Evolutionary conservation across 805 yeast genomes (phyloP), one percentile per base, ranked within the genome.

Genomic region (Pichia cephalocereana): DNA sequence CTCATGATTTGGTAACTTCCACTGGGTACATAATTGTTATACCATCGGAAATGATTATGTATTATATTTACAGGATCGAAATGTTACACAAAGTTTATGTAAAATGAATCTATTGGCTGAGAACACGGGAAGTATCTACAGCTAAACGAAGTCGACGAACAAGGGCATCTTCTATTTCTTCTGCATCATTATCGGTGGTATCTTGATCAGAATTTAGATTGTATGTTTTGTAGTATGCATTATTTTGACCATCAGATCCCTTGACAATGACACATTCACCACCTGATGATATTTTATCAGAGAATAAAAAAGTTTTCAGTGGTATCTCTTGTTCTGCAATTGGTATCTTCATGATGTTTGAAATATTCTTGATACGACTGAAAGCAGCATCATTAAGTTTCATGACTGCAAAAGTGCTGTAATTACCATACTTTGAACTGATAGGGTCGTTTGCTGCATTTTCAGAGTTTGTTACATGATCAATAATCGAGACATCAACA

Each of bases 401-500:
- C 37, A 34, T 34, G 9, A 34, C 37, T 2, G 37, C 37, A 34
- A 34, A 34, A 14, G 37, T 34, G 8, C 37, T 9, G 15, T 2
- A 34, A 15, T 15, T 14, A 14, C 37, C 37, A 15, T 34, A 34
- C 4, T 12, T 34, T 15, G 37, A 14, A 11, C 5, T 15, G 12
- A 34, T 34, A 7, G 3, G 4, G 4, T 34, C 37, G 2, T 34
- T 2, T 14, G 3, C 32, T 40, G 54, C 45, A 8, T 46, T 46
- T 30, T 8, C 32, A 3, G 14, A 10, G 14, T 12, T 30, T 11
- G 32, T 30, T 28, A 38, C 28, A 34, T 52, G 39, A 44, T 57
- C 56, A 17, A 57, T 43, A 36, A 57, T 30, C 7, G 50, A 46
- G 4, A 56, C 46, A 12, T 34, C 17, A 15, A 34, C 8, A 34